Evolutionary conservation across 2,329 filamentous ascomycete species (phyloP), one percentile per base, ranked within the genome.

Genomic region (Aspergillus caelatus): DNA sequence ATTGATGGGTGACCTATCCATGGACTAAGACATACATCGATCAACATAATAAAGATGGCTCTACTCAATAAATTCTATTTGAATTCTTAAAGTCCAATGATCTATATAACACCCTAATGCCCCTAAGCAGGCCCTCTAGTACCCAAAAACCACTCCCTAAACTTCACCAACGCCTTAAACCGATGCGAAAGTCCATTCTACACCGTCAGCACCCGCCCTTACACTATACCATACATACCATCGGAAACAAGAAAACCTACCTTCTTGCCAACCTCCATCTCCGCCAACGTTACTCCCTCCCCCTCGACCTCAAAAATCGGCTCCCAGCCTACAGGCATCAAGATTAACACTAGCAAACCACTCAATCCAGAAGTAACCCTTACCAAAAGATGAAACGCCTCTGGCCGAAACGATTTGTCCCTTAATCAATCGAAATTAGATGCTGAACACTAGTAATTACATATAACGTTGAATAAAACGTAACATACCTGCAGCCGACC

Each of bases 281-380:
- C 93, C 34, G 93, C 93, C 72, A 94, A 85, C 82, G 93, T 97
- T 79, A 91, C 82, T 34, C 92, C 92, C 65, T 93, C 85, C 70
- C 92, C 92, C 64, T 93, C 85, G 70, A 93, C 92, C 79, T 97
- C 93, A 71, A 97, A 97, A 67, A 94, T 89, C 4, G 93, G 87
- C 75, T 97, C 93, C 93, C 93, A 96, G 57, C 93, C 92, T 94
- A 23, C 12, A 39, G 14, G 12, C 32, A 39, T 32, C n/a, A 53
- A 67, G 28, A 65, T 58, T 59, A 32, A 14, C 11, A 26, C n/a
- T 34, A 16, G 4, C 5, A 23, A 9, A 10, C 10, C 4, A 10
- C n/a, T 11, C 4, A 10, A 5, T 16, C 3, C 14, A 23, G 12
- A 39, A 26, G 2, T 9, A 6, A 26, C 2, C 79, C 86, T 79